These are phyloP conservation scores for Neoarthrinium moseri DNA, from an alignment of 2,329 filamentous ascomycete species.

Conservation along the genomic window DNA sequence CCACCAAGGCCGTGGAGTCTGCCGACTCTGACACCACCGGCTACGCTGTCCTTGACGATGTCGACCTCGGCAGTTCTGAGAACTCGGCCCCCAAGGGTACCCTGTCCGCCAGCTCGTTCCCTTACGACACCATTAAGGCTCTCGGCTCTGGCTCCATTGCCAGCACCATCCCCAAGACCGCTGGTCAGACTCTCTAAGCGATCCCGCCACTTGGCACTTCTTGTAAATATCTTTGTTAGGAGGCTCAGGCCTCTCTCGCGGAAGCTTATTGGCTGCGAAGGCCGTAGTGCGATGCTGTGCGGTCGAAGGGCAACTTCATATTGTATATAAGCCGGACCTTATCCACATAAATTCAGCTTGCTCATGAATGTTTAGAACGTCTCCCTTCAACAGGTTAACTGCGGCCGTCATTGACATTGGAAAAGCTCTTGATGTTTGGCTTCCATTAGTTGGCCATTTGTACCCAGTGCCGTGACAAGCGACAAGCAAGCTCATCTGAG, in stretches of 20 bases:
- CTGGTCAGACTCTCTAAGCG: conserved; percentile 34
- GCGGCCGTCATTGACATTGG: too few relatives aligned
- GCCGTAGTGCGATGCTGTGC: background rate
- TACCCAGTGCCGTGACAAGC: too few relatives aligned
- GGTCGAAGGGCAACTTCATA: background rate
- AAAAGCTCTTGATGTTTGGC: too few relatives aligned
- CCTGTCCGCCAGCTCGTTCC: conserved; percentile 36
- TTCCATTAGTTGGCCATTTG: too few relatives aligned
- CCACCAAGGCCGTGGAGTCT: conserved; percentile 27
- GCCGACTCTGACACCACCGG: conserved; percentile 39
- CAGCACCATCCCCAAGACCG: conserved; percentile 36
- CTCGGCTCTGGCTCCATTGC: conserved; percentile 48
- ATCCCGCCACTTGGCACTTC: background rate
- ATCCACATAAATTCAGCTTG: background rate
- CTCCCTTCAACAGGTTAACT: too few relatives aligned
- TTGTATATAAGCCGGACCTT: conserved; percentile 5
- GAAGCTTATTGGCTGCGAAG: background rate
- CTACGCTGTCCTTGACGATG: conserved; percentile 39
- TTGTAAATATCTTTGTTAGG: conserved; percentile 2
- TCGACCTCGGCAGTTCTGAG: conserved; percentile 38
- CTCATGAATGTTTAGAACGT: too few relatives aligned
- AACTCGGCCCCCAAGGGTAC: conserved; percentile 20
- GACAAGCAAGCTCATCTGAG: too few relatives aligned
- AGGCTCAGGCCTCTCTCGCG: too few relatives aligned
- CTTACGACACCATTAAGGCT: conserved; percentile 50